A percentile compares a stretch with the other conserved stretches of the same genome.
Evolutionary conservation across 345 rosid species (phyloP).

Genomic region (Litchi chinensis): DNA sequence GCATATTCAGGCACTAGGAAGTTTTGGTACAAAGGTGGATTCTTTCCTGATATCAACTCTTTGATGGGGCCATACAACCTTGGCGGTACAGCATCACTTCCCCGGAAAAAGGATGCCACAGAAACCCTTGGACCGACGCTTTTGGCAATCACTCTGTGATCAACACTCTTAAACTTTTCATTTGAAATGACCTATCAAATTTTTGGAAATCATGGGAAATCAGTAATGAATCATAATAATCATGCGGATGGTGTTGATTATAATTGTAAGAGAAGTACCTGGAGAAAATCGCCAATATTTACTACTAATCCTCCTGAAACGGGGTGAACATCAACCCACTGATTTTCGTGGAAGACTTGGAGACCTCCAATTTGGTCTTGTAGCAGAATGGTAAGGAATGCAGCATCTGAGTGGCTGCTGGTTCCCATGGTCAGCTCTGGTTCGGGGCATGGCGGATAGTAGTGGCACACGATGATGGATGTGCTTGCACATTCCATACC

Average conservation of each 20-base stretch:
- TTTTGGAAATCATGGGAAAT: too few relatives aligned
- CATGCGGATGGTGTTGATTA: neutral
- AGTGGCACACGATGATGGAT: neutral
- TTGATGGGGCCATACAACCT: conserved; percentile 29
- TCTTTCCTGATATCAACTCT: conserved; percentile 33
- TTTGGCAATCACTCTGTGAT: conserved; percentile 52
- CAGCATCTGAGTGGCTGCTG: conserved; percentile 17
- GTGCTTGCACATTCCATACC: neutral
- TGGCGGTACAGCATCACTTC: neutral
- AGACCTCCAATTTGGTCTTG: conserved; percentile 29
- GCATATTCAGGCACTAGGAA: conserved; percentile 21
- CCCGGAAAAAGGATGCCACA: conserved; percentile 36
- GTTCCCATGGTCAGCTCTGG: conserved; percentile 24
- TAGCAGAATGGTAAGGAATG: conserved; percentile 19
- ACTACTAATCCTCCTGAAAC: conserved; percentile 18
- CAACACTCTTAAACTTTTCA: conserved; percentile 45
- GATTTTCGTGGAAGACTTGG: conserved; percentile 18
- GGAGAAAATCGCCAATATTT: conserved; percentile 23
- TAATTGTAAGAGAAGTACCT: neutral
- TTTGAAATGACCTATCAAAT: conserved; percentile 46
- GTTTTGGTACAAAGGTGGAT: conserved; percentile 32
- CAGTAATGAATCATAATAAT: neutral
- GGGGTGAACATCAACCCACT: conserved; percentile 25
- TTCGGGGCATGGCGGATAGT: conserved; percentile 17
- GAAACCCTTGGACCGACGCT: conserved; percentile 47